phyloP scores from a whole-genome alignment of 805 yeast genomes.

The Lipomyces chichibuensis region DNA sequence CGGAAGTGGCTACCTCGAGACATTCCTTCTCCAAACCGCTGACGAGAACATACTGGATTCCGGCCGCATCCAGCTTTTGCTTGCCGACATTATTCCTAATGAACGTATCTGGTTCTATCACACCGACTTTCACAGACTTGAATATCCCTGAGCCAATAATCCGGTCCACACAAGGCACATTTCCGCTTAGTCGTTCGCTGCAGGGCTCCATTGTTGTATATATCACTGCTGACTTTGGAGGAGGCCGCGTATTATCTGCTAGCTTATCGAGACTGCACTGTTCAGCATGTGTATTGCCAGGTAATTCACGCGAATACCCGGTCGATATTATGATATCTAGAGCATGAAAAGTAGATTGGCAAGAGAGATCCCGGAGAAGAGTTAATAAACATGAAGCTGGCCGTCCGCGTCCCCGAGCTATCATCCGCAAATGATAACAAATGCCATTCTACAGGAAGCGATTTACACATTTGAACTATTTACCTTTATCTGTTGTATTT shows the following conservation, averaged over 20 bases:
- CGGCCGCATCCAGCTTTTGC: slow-evolving; percentile 55
- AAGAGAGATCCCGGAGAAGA: background rate
- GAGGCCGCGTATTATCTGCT: slow-evolving; percentile 5
- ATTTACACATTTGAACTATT: background rate
- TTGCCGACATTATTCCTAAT: slow-evolving; percentile 74
- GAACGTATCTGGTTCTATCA: slow-evolving; percentile 85
- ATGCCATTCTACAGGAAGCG: background rate
- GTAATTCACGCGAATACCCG: slow-evolving; percentile 88
- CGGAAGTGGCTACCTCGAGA: slow-evolving; percentile 58
- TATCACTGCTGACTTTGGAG: slow-evolving; percentile 74
- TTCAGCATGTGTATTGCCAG: slow-evolving; percentile 97
- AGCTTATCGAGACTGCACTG: slow-evolving; percentile 89
- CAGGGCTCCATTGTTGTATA: slow-evolving; percentile 99
- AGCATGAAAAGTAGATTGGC: slow-evolving; percentile 44
- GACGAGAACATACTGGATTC: slow-evolving; percentile 73
- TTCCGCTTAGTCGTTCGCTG: slow-evolving; percentile 84
- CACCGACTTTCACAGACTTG: slow-evolving; percentile 85
- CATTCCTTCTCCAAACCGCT: slow-evolving; percentile 81
- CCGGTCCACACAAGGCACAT: slow-evolving; percentile 83
- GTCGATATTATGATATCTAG: slow-evolving; percentile 66
- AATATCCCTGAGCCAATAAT: slow-evolving; percentile 60
- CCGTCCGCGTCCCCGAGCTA: background rate
- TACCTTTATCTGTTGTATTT: slow-evolving; percentile 20
- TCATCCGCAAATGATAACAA: background rate
- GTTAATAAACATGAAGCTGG: background rate